Conservation (phyloP, 257 asterid species). For the Solanum pinnatisectum region DNA sequence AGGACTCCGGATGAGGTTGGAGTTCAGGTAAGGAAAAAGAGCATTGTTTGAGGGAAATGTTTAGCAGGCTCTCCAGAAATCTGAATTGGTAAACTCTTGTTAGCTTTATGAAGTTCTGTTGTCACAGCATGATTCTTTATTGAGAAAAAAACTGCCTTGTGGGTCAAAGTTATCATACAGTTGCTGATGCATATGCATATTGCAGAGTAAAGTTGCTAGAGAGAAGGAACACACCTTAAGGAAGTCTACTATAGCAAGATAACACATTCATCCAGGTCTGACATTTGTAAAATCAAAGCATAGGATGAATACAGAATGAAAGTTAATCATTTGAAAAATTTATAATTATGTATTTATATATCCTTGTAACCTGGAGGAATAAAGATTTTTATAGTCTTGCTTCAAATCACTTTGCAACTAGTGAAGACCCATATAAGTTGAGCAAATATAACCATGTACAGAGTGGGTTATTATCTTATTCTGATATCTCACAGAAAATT, state of each 20-base stretch:
- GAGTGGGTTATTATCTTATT: background rate
- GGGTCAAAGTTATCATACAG: background rate
- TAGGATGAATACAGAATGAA: background rate
- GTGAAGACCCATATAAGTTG: background rate
- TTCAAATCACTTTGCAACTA: background rate
- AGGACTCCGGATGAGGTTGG: slow-evolving; percentile 38
- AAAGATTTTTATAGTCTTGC: background rate
- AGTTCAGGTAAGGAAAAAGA: slow-evolving; percentile 60
- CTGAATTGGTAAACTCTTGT: slow-evolving; percentile 32
- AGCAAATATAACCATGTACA: background rate
- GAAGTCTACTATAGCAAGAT: background rate
- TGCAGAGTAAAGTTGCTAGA: background rate
- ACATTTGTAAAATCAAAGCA: background rate
- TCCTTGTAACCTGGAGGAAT: background rate
- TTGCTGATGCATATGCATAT: background rate
- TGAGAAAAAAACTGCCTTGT: background rate
- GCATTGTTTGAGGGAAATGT: slow-evolving; percentile 46
- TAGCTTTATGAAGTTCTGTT: slow-evolving; percentile 10
- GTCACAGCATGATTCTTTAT: slow-evolving; percentile 2
- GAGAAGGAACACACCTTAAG: background rate
- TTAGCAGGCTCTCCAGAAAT: slow-evolving; percentile 58
- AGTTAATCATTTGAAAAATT: background rate
- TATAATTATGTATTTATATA: background rate
- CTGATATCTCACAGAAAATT: background rate
- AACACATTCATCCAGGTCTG: background rate